Conservation (phyloP, 2,329 filamentous ascomycete genomes). For the Ophiocordyceps camponoti-saundersi region DNA sequence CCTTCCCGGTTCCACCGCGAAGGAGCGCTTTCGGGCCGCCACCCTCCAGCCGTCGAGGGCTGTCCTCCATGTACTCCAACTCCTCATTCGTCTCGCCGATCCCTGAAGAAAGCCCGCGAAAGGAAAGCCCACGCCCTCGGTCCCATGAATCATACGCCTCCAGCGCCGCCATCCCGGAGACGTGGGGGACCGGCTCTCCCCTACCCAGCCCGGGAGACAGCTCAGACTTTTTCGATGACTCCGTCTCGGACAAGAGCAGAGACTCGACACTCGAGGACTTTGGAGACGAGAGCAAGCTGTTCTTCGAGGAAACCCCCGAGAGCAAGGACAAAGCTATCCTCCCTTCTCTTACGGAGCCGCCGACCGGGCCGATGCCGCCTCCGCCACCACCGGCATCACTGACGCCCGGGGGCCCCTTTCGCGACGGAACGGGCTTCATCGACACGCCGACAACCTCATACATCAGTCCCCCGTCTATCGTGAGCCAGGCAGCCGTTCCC, state of each 20-base stretch:
- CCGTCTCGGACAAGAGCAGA: conserved; percentile 21
- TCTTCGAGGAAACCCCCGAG: conserved; percentile 44
- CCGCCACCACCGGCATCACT: conserved; percentile 11
- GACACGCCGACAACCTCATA: conserved; percentile 30
- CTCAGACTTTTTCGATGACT: conserved; percentile 34
- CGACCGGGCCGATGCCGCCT: conserved; percentile 11
- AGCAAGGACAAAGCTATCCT: conserved; percentile 38
- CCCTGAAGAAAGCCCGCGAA: conserved; percentile 47
- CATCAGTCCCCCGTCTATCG: conserved; percentile 7
- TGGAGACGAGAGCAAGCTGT: conserved; percentile 38
- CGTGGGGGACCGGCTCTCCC: conserved; percentile 35
- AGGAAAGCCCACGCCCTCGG: conserved; percentile 43
- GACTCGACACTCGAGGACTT: conserved; percentile 26
- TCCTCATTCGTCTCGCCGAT: conserved; percentile 58
- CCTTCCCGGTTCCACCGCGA: conserved; percentile 15
- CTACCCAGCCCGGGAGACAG: conserved; percentile 21
- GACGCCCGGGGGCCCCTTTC: conserved; percentile 11
- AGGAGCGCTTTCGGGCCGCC: conserved; percentile 42
- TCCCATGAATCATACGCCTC: conserved; percentile 53
- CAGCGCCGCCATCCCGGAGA: conserved; percentile 54
- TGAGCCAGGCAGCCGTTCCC: conserved; percentile 4
- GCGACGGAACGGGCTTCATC: conserved; percentile 26
- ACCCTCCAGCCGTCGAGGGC: conserved; percentile 40
- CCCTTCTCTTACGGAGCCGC: conserved; percentile 21
- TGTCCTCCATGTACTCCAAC: conserved; percentile 48